Evolutionary conservation across 2,329 filamentous ascomycete species (phyloP), one percentile per base, ranked within the genome.

Genomic region (Amauroascus verrucosus): DNA sequence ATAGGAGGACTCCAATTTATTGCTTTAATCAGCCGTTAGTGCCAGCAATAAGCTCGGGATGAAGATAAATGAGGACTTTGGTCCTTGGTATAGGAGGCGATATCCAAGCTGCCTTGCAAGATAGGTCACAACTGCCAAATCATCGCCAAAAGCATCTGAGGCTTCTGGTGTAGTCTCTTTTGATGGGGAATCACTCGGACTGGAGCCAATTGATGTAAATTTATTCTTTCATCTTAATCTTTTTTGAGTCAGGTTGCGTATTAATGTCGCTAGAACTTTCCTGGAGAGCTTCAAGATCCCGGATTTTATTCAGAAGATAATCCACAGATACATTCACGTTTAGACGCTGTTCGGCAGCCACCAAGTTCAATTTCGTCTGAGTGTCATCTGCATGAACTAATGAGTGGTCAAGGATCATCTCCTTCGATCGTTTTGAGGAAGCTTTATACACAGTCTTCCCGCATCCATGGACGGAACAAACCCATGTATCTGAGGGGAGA

Each of bases 361-460:
- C 67, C 7, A 69, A 60, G 46, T 67, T 65, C 2, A 69, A 48
- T 50, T 67, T 69, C 11, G 64, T 61, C 47, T 68, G 64, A 0
- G 65, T 67, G 49, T 69, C 67, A 41, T 67, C 63, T 0, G 65
- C 67, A 56, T 69, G 67, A 7, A 60, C 63, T 2, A 67, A 48
- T 6, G 63, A 62, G 52, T 69, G 67, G 32, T 67, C 65, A n/a
- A 61, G 53, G 20, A 68, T 64, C 40, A 64, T 54, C 30, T 67
- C 62, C 53, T 65, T 64, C 16, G 63, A 63, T 28, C 64, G 61
- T 52, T 64, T 67, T 3, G 64, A 63, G 28, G 59, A 64, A 28
- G 65, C 62, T 57, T 66, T 67, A 48, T 60, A 55, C 32, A 69
- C 61, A 8, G 61, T 54, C 53, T 66, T 64, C n/a, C 57, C 64